Evolutionary conservation across 768 basidiomycete genomes (phyloP).

Genomic region (Mycena leptocephala): DNA sequence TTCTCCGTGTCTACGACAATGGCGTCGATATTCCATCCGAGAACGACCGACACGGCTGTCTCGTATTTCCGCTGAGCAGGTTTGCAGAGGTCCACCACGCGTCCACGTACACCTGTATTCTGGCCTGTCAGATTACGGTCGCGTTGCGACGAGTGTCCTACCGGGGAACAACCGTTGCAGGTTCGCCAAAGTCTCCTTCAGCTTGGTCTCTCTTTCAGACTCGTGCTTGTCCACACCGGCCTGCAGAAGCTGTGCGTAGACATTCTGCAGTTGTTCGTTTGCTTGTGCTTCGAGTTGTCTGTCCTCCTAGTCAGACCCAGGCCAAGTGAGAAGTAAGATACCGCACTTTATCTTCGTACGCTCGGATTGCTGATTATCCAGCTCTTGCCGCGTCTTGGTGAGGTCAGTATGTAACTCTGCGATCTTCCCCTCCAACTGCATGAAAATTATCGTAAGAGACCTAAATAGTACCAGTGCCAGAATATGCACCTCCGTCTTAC

Average conservation of each 20-base stretch:
- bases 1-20: constrained; percentile 98
- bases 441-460: background rate
- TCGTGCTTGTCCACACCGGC: constrained; percentile 93
- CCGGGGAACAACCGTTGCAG: constrained; percentile 94
- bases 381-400: constrained; percentile 78
- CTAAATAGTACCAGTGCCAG: background rate
- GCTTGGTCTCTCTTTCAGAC: constrained; percentile 84
- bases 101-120: constrained; percentile 87
- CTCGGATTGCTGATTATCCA: constrained; percentile 91
- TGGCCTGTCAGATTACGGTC: background rate
- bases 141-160: constrained; percentile 44
- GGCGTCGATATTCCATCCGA: constrained; percentile 96
- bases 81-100: constrained; percentile 95
- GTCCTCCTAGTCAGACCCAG: background rate
- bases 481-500: constrained; percentile 71
- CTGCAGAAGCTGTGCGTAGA: constrained; percentile 89
- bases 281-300: constrained; percentile 94
- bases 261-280: constrained; percentile 90
- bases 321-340: background rate
- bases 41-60: constrained; percentile 90
- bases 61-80: constrained; percentile 95
- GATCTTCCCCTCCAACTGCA: constrained; percentile 76
- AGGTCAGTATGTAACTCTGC: constrained; percentile 72
- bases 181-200: constrained; percentile 90
- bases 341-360: constrained; percentile 83